Evolutionary conservation across 306 rosid species (phyloP), one percentile per base, ranked within the genome.

Genomic region (Vigna nakashimae): DNA sequence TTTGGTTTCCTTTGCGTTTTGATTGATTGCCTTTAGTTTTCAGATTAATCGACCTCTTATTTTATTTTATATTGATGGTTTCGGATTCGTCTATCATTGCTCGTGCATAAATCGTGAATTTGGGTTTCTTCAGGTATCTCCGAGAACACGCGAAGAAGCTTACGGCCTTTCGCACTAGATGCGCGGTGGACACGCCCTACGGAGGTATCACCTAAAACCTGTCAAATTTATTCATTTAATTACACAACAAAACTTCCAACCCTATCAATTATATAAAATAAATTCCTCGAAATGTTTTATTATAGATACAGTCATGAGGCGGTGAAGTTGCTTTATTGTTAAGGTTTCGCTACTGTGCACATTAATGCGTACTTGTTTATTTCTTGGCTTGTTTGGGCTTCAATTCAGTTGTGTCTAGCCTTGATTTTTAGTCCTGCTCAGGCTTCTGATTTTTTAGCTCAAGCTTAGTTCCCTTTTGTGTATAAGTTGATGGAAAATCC

Each of bases 121-220:
- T 40, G 22, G 18, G 64, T 71, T 78, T 48, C 79, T 43, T 24
- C 80, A 91, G 99, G 74, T 50, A 74, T 26, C 65, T 74, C 74
- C 88, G 67, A 38, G 75, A 79, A 73, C 83, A 68, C 59, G 30
- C 84, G 30, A 59, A 24, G 83, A 87, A 73, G 73, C 74, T 40
- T 20, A 60, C 17, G 53, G 22, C 69, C 2, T 46, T 52, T 80
- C 20, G 51, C 67, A 71, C 85, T 60, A 84, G 75, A 65, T 95
- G 98, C 82, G 85, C 93, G 13, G 85, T 89, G 51, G 98, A 89
- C 78, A 16, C 97, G 36, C 96, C 98, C 5, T 84, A 84, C 30
- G 98, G 80, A 88, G 98, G 98, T 95, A 79, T 55, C 69, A 45
- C 20, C 34, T 0, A 3, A 64, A 64, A 3, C 26, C 49, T n/a